Conservation (phyloP, 2,329 filamentous ascomycete species). For the Furcasterigmium furcatum region DNA sequence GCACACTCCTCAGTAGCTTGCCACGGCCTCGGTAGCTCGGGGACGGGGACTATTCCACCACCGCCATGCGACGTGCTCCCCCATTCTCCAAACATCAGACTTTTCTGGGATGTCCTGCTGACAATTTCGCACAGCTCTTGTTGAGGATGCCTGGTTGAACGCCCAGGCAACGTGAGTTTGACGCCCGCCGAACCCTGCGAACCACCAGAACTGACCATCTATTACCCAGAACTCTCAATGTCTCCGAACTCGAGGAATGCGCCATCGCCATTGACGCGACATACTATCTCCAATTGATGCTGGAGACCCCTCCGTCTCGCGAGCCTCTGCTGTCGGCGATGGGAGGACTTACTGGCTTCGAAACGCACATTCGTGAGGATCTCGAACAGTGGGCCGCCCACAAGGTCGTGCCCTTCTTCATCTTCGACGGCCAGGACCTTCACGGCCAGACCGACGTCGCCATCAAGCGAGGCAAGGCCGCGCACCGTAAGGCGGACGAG, state of each 20-base stretch:
- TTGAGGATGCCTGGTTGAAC: constrained; percentile 37
- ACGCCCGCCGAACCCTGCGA: background rate
- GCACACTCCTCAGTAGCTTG: no score
- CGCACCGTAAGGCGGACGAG: constrained; percentile 67
- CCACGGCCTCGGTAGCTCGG: no score
- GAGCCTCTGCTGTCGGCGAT: constrained; percentile 89
- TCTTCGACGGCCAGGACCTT: constrained; percentile 86
- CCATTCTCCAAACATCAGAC: no score
- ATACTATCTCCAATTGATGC: constrained; percentile 79
- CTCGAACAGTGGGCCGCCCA: constrained; percentile 68
- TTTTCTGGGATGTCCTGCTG: no score
- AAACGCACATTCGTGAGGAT: constrained; percentile 71
- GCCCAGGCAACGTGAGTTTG: constrained; percentile 23
- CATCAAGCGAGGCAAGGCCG: constrained; percentile 59
- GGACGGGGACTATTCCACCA: no score
- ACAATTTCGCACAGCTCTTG: constrained; percentile 21
- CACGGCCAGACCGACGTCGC: constrained; percentile 71
- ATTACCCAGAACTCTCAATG: constrained; percentile 49
- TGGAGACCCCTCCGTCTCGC: constrained; percentile 66
- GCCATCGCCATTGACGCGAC: constrained; percentile 85
- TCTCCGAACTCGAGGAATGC: constrained; percentile 70
- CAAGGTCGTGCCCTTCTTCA: constrained; percentile 76
- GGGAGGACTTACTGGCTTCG: constrained; percentile 81
- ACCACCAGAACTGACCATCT: constrained; percentile 4
- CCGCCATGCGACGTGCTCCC: no score